Evolutionary conservation across 257 asterid species (phyloP).

Genomic region (Coffea eugenioides): DNA sequence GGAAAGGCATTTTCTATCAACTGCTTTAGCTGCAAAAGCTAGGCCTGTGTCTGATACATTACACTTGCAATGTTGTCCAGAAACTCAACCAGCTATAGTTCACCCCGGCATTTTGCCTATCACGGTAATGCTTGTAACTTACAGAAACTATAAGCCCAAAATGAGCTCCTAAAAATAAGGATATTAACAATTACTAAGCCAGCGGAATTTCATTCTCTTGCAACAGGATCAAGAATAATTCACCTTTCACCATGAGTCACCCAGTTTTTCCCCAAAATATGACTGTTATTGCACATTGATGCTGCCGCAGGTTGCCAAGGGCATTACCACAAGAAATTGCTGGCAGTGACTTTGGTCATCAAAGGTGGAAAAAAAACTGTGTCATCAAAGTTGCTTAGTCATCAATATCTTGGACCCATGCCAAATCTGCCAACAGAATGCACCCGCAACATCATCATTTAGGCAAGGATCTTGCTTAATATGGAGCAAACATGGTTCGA

Average conservation of each 20-base stretch:
- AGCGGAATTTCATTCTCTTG: background rate
- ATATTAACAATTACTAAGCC: constrained; percentile 2
- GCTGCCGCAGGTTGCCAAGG: background rate
- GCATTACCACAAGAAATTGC: background rate
- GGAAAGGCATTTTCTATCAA: background rate
- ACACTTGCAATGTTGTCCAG: background rate
- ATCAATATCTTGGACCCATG: constrained; percentile 42
- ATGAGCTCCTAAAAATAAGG: constrained; percentile 8
- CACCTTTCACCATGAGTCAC: background rate
- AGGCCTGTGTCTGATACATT: background rate
- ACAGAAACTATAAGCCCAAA: background rate
- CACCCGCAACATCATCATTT: constrained; percentile 1
- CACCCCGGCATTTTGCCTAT: background rate
- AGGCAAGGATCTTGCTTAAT: background rate
- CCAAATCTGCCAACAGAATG: constrained; percentile 34
- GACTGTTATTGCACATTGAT: background rate
- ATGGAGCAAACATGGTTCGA: background rate
- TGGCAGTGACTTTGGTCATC: background rate
- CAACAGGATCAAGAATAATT: background rate
- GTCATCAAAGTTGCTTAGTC: constrained; percentile 15
- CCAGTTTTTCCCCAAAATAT: background rate
- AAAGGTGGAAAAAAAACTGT: background rate
- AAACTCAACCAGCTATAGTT: background rate
- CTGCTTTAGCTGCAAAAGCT: background rate
- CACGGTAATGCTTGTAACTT: background rate